Base-by-base conservation (phyloP, 495 filamentous ascomycete species). In the Aspergillus biplanus region DNA sequence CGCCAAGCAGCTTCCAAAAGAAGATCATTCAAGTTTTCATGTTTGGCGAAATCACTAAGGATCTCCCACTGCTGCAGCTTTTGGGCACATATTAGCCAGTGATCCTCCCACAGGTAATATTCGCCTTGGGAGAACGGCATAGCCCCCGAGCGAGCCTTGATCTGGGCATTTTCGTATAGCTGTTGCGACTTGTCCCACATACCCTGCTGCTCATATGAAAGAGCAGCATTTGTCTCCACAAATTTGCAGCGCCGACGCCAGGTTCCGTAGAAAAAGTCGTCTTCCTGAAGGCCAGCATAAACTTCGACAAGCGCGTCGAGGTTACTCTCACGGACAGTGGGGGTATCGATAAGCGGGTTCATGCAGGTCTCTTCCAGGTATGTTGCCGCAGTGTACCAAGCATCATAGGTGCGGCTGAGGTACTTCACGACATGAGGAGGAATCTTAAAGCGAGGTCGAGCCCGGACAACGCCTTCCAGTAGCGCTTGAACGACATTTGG, bases 61-160 rank as follows among this genome's bases (percentile, higher is more conserved):
- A 99, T 90, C 58, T 99, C 96, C 96, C 96, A 99, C 66, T 98
- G 96, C 71, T 99, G 96, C 42, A 99, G 84, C 79, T 98, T 99
- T 76, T 98, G 92, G 3, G 94, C 95, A 71, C 96, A 98, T 46
- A 96, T 83, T 37, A 98, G 85, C 96, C 96, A 99, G 66, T 99
- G 96, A 74, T 99, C 96, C 76, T 99, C 96, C 96, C 96, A 99
- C 1, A 99, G 83, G 86, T 95, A 96, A 71, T 99, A 99, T 77
- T 99, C 96, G 13, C 88, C 92, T 66, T 96, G 90, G 1, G 95
- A 97, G 78, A 97, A 97, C 2, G 96, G 93, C 63, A 97, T 86
- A 13, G 90, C 89, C 33, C 93, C 94, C 1, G 92, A 97, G 39
- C 96, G 86, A 48, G 96, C 94, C 74, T 97, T 99, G 72, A 97